These are phyloP conservation scores for Yamadazyma jaroonii DNA, from an alignment of 1,139 yeast genomes.

Conservation along the genomic window DNA sequence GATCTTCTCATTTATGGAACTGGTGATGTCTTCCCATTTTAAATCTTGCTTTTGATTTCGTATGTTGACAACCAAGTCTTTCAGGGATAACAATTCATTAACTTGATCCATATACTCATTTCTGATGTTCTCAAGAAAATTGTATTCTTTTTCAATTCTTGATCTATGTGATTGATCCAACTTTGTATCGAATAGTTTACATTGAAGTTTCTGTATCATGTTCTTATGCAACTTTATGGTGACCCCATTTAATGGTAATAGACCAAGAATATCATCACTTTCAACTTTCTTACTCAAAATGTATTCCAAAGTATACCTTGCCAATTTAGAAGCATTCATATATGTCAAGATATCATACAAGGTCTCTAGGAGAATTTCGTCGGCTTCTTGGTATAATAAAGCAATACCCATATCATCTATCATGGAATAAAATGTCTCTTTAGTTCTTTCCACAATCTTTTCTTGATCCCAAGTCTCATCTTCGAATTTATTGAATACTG, in stretches of 20 bases:
- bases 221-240: constrained; percentile 3
- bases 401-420: constrained; percentile 58
- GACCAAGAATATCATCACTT: constrained; percentile 43
- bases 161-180: neutral
- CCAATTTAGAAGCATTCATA: constrained; percentile 48
- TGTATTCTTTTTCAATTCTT: constrained; percentile 14
- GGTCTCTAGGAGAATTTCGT: constrained; percentile 46
- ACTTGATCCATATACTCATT: constrained; percentile 27
- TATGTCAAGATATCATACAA: constrained; percentile 49
- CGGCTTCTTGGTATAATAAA: constrained; percentile 63
- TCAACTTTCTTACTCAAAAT: constrained; percentile 47
- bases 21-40: constrained; percentile 30
- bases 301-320: constrained; percentile 62
- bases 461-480: neutral
- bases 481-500: constrained; percentile 9
- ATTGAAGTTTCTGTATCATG: constrained; percentile 3
- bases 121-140: constrained; percentile 28
- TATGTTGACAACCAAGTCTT: constrained; percentile 7
- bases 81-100: neutral
- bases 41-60: constrained; percentile 9
- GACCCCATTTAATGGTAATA: constrained; percentile 24
- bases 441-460: constrained; percentile 11
- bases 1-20: constrained; percentile 25
- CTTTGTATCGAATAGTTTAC: neutral
- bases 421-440: constrained; percentile 36